Conservation (phyloP, 495 filamentous ascomycete species). For the Thozetella sp. region DNA sequence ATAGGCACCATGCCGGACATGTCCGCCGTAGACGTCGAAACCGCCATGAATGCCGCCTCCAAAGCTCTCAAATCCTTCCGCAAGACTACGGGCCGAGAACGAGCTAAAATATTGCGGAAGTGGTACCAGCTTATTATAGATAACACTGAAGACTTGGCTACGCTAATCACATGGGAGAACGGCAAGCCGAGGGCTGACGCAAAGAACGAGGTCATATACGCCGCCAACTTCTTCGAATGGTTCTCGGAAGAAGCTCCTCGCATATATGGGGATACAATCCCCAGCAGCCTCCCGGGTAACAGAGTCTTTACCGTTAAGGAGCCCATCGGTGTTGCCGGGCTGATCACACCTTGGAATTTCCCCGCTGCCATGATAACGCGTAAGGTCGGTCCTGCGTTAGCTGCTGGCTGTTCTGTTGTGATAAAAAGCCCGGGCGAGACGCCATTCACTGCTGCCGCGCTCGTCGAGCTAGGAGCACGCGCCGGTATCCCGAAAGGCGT, state of each 20-base stretch:
- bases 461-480: conserved; percentile 81
- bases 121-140: conserved; percentile 92
- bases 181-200: conserved; percentile 76
- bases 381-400: conserved; percentile 84
- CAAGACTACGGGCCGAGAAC: conserved; percentile 74
- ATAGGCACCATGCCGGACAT: no score
- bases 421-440: conserved; percentile 86
- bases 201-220: conserved; percentile 72
- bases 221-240: conserved; percentile 82
- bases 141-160: conserved; percentile 86
- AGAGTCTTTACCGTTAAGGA: conserved; percentile 78
- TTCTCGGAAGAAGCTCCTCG: conserved; percentile 78
- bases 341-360: conserved; percentile 98
- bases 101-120: conserved; percentile 78
- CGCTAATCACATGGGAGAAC: conserved; percentile 85
- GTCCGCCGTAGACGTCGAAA: conserved; percentile 64
- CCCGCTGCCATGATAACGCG: conserved; percentile 91
- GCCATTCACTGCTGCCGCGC: conserved; percentile 78
- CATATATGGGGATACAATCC: conserved; percentile 76
- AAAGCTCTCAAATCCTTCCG: conserved; percentile 78
- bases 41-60: conserved; percentile 75
- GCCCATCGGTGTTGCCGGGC: conserved; percentile 89
- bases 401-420: conserved; percentile 75
- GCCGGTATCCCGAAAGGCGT: conserved; percentile 87
- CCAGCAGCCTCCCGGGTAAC: conserved; percentile 67